Percentiles rank a stretch among this genome's conserved stretches.
These are phyloP conservation scores for Agapanthus africanus DNA, from an alignment of 106 monocot species.

Conservation along the genomic window DNA sequence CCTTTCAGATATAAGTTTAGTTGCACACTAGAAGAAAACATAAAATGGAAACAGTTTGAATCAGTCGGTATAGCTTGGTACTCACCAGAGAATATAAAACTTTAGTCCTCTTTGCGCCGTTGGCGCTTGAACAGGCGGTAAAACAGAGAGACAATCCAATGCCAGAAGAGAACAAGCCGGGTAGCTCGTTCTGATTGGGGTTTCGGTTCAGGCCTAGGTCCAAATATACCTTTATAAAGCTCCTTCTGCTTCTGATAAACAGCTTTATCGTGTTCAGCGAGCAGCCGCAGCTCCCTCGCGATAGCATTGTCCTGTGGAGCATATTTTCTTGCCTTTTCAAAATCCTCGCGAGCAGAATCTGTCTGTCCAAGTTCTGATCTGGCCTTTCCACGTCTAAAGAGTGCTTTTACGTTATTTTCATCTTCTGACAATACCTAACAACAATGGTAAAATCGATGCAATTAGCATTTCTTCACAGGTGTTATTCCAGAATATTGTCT, in stretches of 20 bases:
- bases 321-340: slow-evolving; percentile 61
- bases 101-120: slow-evolving; percentile 45
- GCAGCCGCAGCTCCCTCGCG: slow-evolving; percentile 44
- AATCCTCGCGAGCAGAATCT: slow-evolving; percentile 80
- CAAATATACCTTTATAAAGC: slow-evolving; percentile 94
- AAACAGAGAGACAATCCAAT: slow-evolving; percentile 52
- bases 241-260: slow-evolving; percentile 94
- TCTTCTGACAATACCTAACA: slow-evolving; percentile 77
- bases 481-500: too few species aligned
- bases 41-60: too few species aligned
- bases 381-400: slow-evolving; percentile 91
- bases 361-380: slow-evolving; percentile 83
- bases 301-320: slow-evolving; percentile 74
- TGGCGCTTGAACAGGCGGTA: slow-evolving; percentile 36
- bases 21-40: too few species aligned
- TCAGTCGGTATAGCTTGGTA: too few species aligned
- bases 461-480: neutral
- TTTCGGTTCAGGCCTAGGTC: slow-evolving; percentile 64
- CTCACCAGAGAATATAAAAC: slow-evolving; percentile 2
- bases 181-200: slow-evolving; percentile 18
- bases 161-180: slow-evolving; percentile 46
- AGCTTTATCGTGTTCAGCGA: slow-evolving; percentile 80
- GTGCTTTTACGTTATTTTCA: slow-evolving; percentile 81
- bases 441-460: neutral
- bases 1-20: too few species aligned